Conservation (phyloP, 306 rosid species). For the Medicago truncatula region MtrunA17r5.0-ANR NC_053047.1:25653501-25654000, state of each 20-base stretch:
- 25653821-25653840: not conserved
- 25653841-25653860: not conserved
- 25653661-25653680: not conserved
- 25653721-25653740: no score
- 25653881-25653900: not conserved
- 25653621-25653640: not conserved
- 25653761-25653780: not conserved
- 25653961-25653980: not conserved
- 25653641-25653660: not conserved
- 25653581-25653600: not conserved
- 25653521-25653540: not conserved
- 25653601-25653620: not conserved
- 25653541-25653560: no score
- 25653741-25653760: no score
- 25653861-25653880: not conserved
- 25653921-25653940: not conserved
- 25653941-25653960: constrained; percentile 10
- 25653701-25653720: no score
- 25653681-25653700: not conserved
- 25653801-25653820: not conserved
- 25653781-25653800: not conserved
- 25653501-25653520: not conserved
- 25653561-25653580: not conserved
- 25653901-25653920: not conserved
- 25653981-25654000: not conserved